A percentile compares a stretch with the other conserved stretches of the same genome.
These are phyloP conservation scores for Aureobasidium pullulans DNA, from an alignment of 2,329 filamentous ascomycete genomes.

Conservation along the genomic window DNA sequence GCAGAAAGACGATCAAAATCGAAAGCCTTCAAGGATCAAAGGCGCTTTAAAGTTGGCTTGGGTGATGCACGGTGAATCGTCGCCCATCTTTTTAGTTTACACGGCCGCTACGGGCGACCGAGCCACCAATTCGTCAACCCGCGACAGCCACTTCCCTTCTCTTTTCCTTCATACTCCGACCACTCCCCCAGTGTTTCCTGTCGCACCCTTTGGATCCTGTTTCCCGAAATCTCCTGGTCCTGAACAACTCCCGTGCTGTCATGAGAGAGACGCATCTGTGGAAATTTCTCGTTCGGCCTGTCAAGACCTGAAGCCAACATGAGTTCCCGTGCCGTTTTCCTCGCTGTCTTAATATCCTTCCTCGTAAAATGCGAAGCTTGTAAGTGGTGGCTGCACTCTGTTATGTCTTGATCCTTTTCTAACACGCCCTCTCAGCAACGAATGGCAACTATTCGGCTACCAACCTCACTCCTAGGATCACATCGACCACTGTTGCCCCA, in stretches of 20 bases:
- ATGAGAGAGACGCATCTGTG: neutral
- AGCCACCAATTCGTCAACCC: neutral
- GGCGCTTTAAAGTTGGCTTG: slow-evolving; percentile 6
- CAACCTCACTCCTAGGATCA: neutral
- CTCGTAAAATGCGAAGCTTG: slow-evolving; percentile 11
- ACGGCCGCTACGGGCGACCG: neutral
- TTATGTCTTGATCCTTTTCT: neutral
- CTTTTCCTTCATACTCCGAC: neutral
- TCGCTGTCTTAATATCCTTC: neutral
- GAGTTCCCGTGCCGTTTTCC: neutral
- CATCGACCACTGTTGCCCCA: neutral
- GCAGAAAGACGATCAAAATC: neutral
- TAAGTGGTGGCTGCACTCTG: neutral
- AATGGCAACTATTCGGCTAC: slow-evolving; percentile 6
- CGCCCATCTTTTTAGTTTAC: neutral
- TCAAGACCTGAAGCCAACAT: neutral
- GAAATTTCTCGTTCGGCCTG: neutral
- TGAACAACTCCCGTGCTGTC: neutral
- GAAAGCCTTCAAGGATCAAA: neutral
- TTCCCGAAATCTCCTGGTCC: neutral
- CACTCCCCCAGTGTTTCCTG: neutral
- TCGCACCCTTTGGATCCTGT: neutral
- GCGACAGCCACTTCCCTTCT: slow-evolving; percentile 1
- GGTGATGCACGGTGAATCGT: slow-evolving; percentile 4
- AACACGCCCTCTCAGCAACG: neutral